phyloP scores from a whole-genome alignment of 2,329 filamentous ascomycete genomes.

The Talaromyces sp. region DNA sequence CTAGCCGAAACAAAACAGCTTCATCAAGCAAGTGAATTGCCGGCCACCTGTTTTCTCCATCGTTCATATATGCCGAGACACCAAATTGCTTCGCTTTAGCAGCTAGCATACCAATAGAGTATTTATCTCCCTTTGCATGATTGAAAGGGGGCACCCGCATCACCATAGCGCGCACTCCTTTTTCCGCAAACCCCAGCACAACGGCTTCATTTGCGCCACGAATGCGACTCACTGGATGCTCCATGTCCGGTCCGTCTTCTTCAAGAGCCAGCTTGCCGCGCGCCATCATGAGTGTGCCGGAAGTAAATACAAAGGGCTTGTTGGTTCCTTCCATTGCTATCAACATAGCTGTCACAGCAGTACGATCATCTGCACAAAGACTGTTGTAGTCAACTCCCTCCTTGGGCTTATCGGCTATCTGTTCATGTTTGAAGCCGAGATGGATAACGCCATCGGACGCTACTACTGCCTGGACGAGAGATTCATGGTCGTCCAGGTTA shows the following conservation, averaged over 20 bases:
- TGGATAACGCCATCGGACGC: conserved; percentile 1
- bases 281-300: conserved; percentile 8
- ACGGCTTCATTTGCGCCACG: conserved; percentile 8
- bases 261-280: conserved; percentile 2
- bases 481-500: background rate
- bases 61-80: conserved; percentile 2
- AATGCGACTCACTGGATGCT: background rate
- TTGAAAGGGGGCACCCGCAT: conserved; percentile 3
- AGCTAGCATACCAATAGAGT: conserved; percentile 4
- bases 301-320: conserved; percentile 6
- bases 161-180: background rate
- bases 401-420: background rate
- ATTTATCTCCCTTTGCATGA: background rate
- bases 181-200: background rate
- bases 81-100: background rate
- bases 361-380: background rate
- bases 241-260: conserved; percentile 1
- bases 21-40: conserved; percentile 3
- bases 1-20: background rate
- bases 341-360: background rate
- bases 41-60: conserved; percentile 7
- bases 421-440: conserved; percentile 9
- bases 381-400: background rate
- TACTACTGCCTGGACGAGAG: background rate
- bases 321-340: conserved; percentile 2